Evolutionary conservation across 2,329 filamentous ascomycete genomes (phyloP), one percentile per base, ranked within the genome.

Genomic region (Botrytis byssoidea): DNA sequence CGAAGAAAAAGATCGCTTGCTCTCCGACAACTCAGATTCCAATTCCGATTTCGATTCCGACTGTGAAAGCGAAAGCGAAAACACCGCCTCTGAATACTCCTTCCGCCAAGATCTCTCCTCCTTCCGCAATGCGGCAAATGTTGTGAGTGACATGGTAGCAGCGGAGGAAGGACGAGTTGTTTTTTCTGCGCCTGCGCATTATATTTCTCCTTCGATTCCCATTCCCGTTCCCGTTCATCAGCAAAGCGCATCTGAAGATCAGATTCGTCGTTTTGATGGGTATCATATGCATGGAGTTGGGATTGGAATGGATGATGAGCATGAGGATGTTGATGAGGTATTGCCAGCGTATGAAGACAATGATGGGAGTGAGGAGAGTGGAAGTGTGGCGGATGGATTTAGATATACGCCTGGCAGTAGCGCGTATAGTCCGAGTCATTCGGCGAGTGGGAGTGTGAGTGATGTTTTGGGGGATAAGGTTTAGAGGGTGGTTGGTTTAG

Each of bases 321-420:
- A 42, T 5, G 25, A 51, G 10, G 10, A n/a, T 18, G 25, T 14
- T 10, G 37, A 48, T 29, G 61, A 74, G 9, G 12, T 48, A 18
- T 35, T 74, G 16, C 73, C 73, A 18, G 69, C 73, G 5, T 72
- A 74, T 68, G 73, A 66, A 55, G 73, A 57, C 37, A 46, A 61
- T 42, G 70, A 74, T 42, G 71, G 65, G 10, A 77, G 76, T 61
- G 78, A 79, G 6, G 63, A 70, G 42, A 65, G 75, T 18, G 75
- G 74, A 29, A 37, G 79, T 7, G 75, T 80, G 20, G 76, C 79
- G 2, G 78, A 80, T 77, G 79, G 79, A 0, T 80, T 80, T 42
- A 64, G 77, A 67, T 79, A 79, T 74, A 78, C 74, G 12, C 78
- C 77, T 4, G 79, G 78, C 14, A 75, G 77, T 57, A 75, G 64